Evolutionary conservation across 1,139 yeast species (phyloP), one percentile per base, ranked within the genome.

Genomic region (Pichia sp.): DNA sequence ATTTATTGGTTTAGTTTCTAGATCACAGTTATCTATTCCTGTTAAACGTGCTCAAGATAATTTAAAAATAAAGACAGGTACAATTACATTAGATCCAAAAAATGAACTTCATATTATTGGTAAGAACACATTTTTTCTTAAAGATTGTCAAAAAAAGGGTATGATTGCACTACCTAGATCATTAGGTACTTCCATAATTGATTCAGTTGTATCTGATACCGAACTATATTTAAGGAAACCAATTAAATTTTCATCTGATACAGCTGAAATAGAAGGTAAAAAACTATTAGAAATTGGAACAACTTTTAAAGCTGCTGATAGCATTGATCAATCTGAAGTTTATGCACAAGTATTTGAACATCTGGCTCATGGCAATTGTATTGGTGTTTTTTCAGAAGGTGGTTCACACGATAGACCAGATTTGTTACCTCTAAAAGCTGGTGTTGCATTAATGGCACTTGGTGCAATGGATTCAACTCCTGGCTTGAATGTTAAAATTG

Each of bases 301-400:
- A 0, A 49, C 69, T 3, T 92, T 66, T 68, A 87, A 86, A 60
- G 67, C 74, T 27, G 97, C 97, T 0, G 82, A 77, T 42, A 85
- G 84, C 58, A 83, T 92, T 44, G 87, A 92, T 65, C 97, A 92
- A 65, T 77, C 86, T 32, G 70, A 73, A 38, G 96, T 92, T 49
- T 92, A 87, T 64, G 76, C 82, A 49, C 72, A 74, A 54, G 97
- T 92, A 2, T 92, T 90, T 61, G 74, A 80, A 43, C 96, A 87
- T 62, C 71, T 92, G 52, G 76, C 86, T 22, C 74, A 77, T 47
- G 89, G 92, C 41, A 80, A 86, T 49, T 86, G 95, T 55, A 69
- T 92, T 33, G 98, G 97, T n/a, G 87, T 92, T 42, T 92, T 90
- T 66, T 97, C 97, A 4, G 97, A 90, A 66, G 97, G 97, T 42